Evolutionary conservation across 169 alveolate species (phyloP), one percentile per base, ranked within the genome.

Genomic region (Cryptosporidium viatorum): DNA sequence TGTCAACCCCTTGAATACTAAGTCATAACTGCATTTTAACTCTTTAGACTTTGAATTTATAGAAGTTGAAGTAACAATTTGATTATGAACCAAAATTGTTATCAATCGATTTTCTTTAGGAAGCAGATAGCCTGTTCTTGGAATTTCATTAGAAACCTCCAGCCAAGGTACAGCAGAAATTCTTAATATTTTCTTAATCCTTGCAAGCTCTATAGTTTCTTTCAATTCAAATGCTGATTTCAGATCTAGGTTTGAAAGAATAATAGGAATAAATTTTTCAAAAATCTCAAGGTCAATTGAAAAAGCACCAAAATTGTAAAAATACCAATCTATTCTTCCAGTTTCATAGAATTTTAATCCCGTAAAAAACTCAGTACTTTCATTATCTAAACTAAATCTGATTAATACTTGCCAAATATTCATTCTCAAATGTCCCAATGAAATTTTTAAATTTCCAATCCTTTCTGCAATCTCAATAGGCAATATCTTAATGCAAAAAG

Each of bases 151-250:
- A 14, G 89, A 80, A 2, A 80, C 67, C 45, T 80, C 89, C n/a
- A 80, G 21, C 89, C 89, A 80, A 18, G 89, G 89, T 4, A 80
- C 89, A 29, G 59, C 23, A 1, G 75, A 80, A 37, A 80, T 65
- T 3, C 48, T 23, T 7, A 73, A n/a, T 35, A 52, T 1, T 0
- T 31, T 50, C 69, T 14, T 18, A n/a, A 73, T n/a, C 31, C 16
- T 73, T 18, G 39, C 33, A 29, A 21, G 16, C 9, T 73, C 71
- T 26, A 73, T 23, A 3, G 55, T 4, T 10, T 59, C 51, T n/a
- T 18, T 37, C 21, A 62, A 21, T 14, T 39, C 52, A 4, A 80
- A 62, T 37, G 43, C 26, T 10, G 45, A 26, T 7, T 65, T 69
- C 16, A 26, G 26, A 43, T 59, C 67, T 8, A 43, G n/a, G 14